Evolutionary conservation across 805 yeast species (phyloP).

Genomic region (Candida awuae): DNA sequence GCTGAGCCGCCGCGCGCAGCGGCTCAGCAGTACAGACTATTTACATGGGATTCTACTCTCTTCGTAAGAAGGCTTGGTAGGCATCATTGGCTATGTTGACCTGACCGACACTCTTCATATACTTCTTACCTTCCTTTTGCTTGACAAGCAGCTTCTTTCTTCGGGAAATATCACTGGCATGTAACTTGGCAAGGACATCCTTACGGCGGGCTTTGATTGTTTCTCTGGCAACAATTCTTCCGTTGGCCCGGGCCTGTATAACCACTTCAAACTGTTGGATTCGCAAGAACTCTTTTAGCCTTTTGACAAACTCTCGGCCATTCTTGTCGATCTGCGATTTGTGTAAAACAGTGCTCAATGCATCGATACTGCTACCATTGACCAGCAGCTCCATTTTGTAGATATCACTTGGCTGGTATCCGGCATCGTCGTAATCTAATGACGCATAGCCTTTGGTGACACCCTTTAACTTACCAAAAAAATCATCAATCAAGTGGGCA

Average conservation of each 20-base stretch:
- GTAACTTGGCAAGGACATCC: slow-evolving; percentile 89
- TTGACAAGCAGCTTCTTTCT: slow-evolving; percentile 78
- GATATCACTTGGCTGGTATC: slow-evolving; percentile 71
- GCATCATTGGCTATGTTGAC: slow-evolving; percentile 78
- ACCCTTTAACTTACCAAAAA: slow-evolving; percentile 88
- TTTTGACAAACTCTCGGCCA: slow-evolving; percentile 76
- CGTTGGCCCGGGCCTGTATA: slow-evolving; percentile 81
- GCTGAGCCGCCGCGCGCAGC: no score
- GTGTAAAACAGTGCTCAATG: slow-evolving; percentile 87
- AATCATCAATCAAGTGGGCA: slow-evolving; percentile 87
- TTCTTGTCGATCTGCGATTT: slow-evolving; percentile 59
- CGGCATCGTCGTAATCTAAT: slow-evolving; percentile 89
- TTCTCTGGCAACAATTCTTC: slow-evolving; percentile 78
- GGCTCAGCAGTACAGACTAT: no score
- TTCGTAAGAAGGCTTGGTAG: slow-evolving; percentile 71
- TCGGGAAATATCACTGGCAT: slow-evolving; percentile 88
- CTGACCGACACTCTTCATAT: slow-evolving; percentile 70
- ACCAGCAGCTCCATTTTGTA: slow-evolving; percentile 84
- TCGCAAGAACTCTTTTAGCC: slow-evolving; percentile 69
- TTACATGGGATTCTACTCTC: slow-evolving; percentile 21
- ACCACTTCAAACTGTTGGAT: slow-evolving; percentile 88
- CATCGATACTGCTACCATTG: slow-evolving; percentile 85
- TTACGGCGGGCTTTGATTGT: slow-evolving; percentile 89
- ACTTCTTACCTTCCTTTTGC: slow-evolving; percentile 91
- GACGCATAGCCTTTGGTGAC: slow-evolving; percentile 90